Percentiles rank a stretch among this genome's conserved stretches.
Conservation (phyloP, 1,139 yeast genomes). For the Candida albicans region DNA sequence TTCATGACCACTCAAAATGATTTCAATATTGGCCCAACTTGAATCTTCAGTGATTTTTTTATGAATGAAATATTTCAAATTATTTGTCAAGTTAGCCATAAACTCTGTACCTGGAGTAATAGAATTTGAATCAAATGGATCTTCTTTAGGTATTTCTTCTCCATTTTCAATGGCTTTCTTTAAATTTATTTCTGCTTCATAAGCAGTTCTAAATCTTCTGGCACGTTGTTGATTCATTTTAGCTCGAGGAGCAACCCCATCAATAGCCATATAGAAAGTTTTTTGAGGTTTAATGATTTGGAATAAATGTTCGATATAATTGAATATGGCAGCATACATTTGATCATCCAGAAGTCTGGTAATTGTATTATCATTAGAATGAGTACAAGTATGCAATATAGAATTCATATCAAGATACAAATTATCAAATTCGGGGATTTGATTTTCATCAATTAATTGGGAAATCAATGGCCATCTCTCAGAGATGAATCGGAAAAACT, state of each 20-base stretch:
- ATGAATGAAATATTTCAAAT: conserved; percentile 86
- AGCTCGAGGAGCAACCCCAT: conserved; percentile 99
- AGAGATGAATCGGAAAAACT: conserved; percentile 92
- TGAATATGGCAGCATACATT: conserved; percentile 89
- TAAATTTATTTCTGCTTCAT: conserved; percentile 82
- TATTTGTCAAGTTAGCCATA: conserved; percentile 85
- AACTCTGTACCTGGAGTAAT: conserved; percentile 99
- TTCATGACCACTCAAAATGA: conserved; percentile 90
- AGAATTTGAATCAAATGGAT: conserved; percentile 89
- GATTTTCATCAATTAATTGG: conserved; percentile 79
- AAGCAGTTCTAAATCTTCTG: conserved; percentile 92
- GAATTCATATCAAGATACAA: conserved; percentile 97
- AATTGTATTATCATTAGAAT: conserved; percentile 64
- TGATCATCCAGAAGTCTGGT: conserved; percentile 80
- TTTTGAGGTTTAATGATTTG: conserved; percentile 83
- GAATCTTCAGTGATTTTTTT: conserved; percentile 88
- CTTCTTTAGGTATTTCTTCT: conserved; percentile 63
- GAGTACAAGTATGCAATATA: conserved; percentile 91
- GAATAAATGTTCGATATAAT: conserved; percentile 91
- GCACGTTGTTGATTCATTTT: conserved; percentile 99
- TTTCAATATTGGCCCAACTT: conserved; percentile 83
- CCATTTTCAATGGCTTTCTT: conserved; percentile 65
- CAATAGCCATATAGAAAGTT: conserved; percentile 95
- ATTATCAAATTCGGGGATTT: conserved; percentile 93
- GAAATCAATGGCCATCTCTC: conserved; percentile 99